Evolutionary conservation across 768 basidiomycete species (phyloP).

Genomic region (Cantharellus anzutake): DNA sequence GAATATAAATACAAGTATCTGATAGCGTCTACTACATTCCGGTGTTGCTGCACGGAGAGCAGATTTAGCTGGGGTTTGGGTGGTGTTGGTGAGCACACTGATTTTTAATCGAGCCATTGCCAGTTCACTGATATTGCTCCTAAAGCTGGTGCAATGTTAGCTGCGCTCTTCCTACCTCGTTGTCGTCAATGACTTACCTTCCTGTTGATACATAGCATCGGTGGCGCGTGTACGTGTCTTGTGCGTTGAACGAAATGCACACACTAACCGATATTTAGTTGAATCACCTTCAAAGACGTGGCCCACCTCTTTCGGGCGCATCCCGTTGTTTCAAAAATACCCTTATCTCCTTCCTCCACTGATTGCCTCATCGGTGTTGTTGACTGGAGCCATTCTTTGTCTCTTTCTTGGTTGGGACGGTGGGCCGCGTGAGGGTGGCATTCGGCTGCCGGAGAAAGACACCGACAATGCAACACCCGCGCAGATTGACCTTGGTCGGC

Average conservation of each 20-base stretch:
- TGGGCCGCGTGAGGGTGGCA: slow-evolving; percentile 70
- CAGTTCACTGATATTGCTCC: neutral
- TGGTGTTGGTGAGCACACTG: slow-evolving; percentile 33
- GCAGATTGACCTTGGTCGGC: neutral
- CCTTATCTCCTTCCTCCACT: slow-evolving; percentile 84
- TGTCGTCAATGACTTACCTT: neutral
- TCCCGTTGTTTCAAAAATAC: slow-evolving; percentile 51
- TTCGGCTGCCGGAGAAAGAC: slow-evolving; percentile 72
- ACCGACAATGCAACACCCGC: slow-evolving; percentile 4
- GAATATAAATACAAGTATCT: neutral
- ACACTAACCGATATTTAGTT: slow-evolving; percentile 24
- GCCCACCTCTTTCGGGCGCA: slow-evolving; percentile 49
- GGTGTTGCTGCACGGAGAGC: neutral
- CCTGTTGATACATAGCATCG: slow-evolving; percentile 22
- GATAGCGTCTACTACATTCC: neutral
- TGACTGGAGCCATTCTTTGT: slow-evolving; percentile 64
- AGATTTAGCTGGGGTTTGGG: slow-evolving; percentile 96
- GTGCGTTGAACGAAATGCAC: slow-evolving; percentile 9
- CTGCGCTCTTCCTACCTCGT: neutral
- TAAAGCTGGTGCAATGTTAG: slow-evolving; percentile 39
- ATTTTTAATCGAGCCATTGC: neutral
- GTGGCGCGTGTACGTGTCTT: slow-evolving; percentile 48
- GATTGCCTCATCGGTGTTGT: slow-evolving; percentile 57
- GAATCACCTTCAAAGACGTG: slow-evolving; percentile 77
- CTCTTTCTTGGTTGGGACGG: slow-evolving; percentile 85